Evolutionary conservation across 1,284 basidiomycete genomes (phyloP).

Genomic region (Coniferiporia sulphurascens): DNA sequence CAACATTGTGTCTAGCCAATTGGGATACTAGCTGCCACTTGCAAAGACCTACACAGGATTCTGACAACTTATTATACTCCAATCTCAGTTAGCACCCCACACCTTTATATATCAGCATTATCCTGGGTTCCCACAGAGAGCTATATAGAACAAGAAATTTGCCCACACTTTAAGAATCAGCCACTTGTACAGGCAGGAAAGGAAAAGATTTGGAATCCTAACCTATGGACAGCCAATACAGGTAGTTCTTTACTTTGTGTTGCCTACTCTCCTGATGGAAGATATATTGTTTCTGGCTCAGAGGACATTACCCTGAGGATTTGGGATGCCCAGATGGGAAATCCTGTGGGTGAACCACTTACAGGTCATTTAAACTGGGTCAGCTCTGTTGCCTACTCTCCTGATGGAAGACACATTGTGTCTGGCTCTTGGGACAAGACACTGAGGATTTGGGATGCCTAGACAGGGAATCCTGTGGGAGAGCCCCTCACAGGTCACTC

Average conservation of each 20-base stretch:
- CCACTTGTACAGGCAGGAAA: not conserved
- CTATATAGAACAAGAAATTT: not conserved
- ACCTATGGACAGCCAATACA: not conserved
- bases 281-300: not conserved
- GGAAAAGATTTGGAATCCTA: not conserved
- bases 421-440: not conserved
- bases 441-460: not conserved
- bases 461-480: not conserved
- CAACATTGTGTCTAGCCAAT: not conserved
- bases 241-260: not conserved
- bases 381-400: not conserved
- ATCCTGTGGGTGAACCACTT: not conserved
- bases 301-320: not conserved
- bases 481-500: not conserved
- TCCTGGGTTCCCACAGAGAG: not conserved
- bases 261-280: not conserved
- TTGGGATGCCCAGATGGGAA: not conserved
- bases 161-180: not conserved
- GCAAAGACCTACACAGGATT: not conserved
- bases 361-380: not conserved
- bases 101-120: not conserved
- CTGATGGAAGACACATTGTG: not conserved
- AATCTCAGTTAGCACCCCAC: not conserved
- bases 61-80: not conserved
- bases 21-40: not conserved